Evolutionary conservation across 2,329 filamentous ascomycete genomes (phyloP).

Genomic region (Aspergillus intermedius): DNA sequence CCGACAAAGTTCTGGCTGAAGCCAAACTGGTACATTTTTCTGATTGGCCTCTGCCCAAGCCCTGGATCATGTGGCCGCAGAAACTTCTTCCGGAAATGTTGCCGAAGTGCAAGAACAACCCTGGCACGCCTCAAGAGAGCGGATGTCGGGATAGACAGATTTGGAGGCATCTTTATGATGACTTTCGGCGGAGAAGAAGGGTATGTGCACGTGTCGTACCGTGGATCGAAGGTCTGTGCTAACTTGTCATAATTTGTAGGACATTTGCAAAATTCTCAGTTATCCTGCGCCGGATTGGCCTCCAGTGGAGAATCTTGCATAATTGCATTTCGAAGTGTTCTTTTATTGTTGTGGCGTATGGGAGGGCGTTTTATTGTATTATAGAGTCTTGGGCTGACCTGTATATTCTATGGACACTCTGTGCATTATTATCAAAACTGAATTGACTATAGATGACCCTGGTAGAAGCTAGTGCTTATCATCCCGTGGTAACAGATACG

Average conservation of each 20-base stretch:
- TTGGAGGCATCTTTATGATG: slow-evolving; percentile 33
- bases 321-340: neutral
- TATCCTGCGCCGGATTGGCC: slow-evolving; percentile 30
- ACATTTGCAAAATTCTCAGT: slow-evolving; percentile 31
- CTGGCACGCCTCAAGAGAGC: slow-evolving; percentile 30
- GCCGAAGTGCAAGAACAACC: slow-evolving; percentile 28
- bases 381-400: neutral
- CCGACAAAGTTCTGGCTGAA: slow-evolving; percentile 49
- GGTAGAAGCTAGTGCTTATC: neutral
- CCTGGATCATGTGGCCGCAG: slow-evolving; percentile 46
- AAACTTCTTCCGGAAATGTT: slow-evolving; percentile 25
- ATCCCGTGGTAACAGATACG: neutral
- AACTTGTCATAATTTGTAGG: slow-evolving; percentile 10
- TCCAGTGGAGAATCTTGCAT: slow-evolving; percentile 5
- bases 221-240: neutral
- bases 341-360: neutral
- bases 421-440: neutral
- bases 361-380: neutral
- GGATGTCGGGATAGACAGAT: slow-evolving; percentile 32
- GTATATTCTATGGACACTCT: neutral
- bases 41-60: slow-evolving; percentile 65
- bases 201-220: neutral
- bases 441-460: neutral
- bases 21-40: slow-evolving; percentile 65
- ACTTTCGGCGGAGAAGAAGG: slow-evolving; percentile 28